Evolutionary conservation across 2,329 filamentous ascomycete genomes (phyloP), one percentile per base, ranked within the genome.

Genomic region (Ceratocystis variospora): DNA sequence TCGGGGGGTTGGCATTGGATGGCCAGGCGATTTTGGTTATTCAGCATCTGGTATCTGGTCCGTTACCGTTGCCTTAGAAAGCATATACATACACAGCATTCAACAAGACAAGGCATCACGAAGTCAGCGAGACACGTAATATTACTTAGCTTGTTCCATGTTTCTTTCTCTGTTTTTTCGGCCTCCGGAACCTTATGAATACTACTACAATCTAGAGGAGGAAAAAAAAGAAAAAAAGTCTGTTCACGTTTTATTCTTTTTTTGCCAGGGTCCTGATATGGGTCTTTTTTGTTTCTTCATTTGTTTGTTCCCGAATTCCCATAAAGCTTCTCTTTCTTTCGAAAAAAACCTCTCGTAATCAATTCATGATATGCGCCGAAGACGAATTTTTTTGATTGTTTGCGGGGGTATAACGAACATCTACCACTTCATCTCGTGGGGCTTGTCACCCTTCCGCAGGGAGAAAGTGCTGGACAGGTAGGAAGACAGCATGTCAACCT

Each of bases 381-480:
- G 66, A 50, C 64, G 61, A 67, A 53, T 67, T 67, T 62, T 67
- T 67, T 73, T 72, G 72, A 70, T 71, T 72, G 70, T 69, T 67
- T 67, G 66, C 66, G 66, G 55, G 66, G 70, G 69, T 69, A 65
- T 67, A 67, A 65, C 61, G 57, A 67, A 67, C 70, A 70, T 86
- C 81, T 96, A 99, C 87, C 93, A 99, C 82, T 90, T 89, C 94
- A 99, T 97, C 87, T 96, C 90, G 83, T 99, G 94, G 81, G 94
- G 94, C 88, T 93, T 92, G 86, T 99, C 93, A 77, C 94, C 94
- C 85, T 92, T 96, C 83, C 93, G 89, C 81, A 99, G 87, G 87
- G 89, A 95, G 89, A 99, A 99, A 78, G 88, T 90, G 80, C 88
- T 90, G 77, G 85, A 85, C 75, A 99, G 90, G 87, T 99, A 99